A percentile compares a stretch with the other conserved stretches of the same genome.
Evolutionary conservation across 768 basidiomycete genomes (phyloP).

Genomic region (Xerocomus spinulosus): DNA sequence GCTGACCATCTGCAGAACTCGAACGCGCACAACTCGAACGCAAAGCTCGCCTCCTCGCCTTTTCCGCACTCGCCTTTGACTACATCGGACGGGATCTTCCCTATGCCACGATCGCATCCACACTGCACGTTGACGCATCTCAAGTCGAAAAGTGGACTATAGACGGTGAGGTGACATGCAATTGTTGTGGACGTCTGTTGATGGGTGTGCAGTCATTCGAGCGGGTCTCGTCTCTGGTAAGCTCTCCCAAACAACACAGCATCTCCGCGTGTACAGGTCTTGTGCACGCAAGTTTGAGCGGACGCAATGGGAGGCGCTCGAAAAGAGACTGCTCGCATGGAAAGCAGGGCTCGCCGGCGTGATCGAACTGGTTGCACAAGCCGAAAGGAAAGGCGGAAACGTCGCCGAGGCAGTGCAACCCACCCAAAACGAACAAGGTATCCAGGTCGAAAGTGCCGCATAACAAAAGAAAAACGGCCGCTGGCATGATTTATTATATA

Average conservation of each 20-base stretch:
- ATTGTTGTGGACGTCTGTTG: neutral
- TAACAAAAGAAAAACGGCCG: constrained; percentile 8
- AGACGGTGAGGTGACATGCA: constrained; percentile 51
- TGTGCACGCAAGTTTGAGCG: constrained; percentile 72
- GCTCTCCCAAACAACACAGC: constrained; percentile 75
- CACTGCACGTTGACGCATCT: constrained; percentile 56
- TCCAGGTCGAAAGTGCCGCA: constrained; percentile 18
- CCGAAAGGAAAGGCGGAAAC: constrained; percentile 38
- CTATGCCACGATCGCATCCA: constrained; percentile 64
- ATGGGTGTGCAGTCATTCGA: constrained; percentile 59
- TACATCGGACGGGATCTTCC: constrained; percentile 70
- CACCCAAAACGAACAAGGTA: constrained; percentile 19
- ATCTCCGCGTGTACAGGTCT: constrained; percentile 67
- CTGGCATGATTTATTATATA: neutral
- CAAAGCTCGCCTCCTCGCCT: constrained; percentile 75
- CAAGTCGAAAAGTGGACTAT: constrained; percentile 87
- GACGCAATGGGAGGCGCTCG: constrained; percentile 75
- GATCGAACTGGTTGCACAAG: constrained; percentile 61
- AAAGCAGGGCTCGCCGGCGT: constrained; percentile 66
- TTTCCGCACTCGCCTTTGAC: constrained; percentile 73
- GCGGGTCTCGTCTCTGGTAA: constrained; percentile 75
- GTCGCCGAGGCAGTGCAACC: constrained; percentile 21
- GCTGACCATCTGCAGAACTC: constrained; percentile 40
- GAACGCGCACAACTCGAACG: constrained; percentile 57
- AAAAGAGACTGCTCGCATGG: constrained; percentile 73